These are phyloP conservation scores for Termitomyces sp. DNA, from an alignment of 1,284 basidiomycete genomes.

Conservation along the genomic window DNA sequence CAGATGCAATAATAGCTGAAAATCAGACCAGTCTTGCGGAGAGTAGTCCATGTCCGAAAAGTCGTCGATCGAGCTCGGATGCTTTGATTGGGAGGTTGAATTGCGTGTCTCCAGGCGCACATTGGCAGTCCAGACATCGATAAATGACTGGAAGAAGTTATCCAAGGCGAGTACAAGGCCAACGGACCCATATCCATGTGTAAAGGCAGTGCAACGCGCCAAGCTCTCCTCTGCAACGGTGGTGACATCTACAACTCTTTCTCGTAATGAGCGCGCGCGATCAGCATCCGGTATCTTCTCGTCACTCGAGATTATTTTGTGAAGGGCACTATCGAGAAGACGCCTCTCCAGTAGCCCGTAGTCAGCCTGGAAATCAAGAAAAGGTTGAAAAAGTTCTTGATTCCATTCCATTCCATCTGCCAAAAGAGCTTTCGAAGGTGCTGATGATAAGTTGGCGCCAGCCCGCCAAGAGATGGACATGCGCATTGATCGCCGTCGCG, in stretches of 20 bases:
- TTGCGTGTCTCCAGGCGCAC: slow-evolving; percentile 37
- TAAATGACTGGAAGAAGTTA: slow-evolving; percentile 60
- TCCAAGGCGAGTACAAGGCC: slow-evolving; percentile 75
- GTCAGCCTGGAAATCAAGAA: slow-evolving; percentile 82
- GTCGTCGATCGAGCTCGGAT: slow-evolving; percentile 45
- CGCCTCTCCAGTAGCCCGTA: slow-evolving; percentile 75
- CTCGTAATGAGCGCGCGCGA: slow-evolving; percentile 62
- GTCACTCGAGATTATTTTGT: slow-evolving; percentile 36
- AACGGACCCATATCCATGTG: slow-evolving; percentile 79
- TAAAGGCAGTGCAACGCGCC: slow-evolving; percentile 70
- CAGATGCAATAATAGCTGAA: slow-evolving; percentile 80
- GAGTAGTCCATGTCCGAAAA: slow-evolving; percentile 82
- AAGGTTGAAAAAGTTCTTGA: slow-evolving; percentile 85
- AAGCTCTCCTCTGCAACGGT: slow-evolving; percentile 77
- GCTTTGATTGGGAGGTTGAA: slow-evolving; percentile 25
- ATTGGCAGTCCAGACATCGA: slow-evolving; percentile 57
- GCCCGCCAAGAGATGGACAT: slow-evolving; percentile 71
- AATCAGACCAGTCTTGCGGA: slow-evolving; percentile 79
- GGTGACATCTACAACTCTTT: slow-evolving; percentile 70
- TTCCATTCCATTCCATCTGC: slow-evolving; percentile 72
- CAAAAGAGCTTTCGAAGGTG: slow-evolving; percentile 25
- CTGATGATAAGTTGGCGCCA: slow-evolving; percentile 30
- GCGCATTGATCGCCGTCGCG: slow-evolving; percentile 53
- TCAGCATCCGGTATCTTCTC: slow-evolving; percentile 39
- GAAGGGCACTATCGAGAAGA: slow-evolving; percentile 56